phyloP scores from a whole-genome alignment of 495 filamentous ascomycete genomes.

The Hypoxylon rickii region DNA sequence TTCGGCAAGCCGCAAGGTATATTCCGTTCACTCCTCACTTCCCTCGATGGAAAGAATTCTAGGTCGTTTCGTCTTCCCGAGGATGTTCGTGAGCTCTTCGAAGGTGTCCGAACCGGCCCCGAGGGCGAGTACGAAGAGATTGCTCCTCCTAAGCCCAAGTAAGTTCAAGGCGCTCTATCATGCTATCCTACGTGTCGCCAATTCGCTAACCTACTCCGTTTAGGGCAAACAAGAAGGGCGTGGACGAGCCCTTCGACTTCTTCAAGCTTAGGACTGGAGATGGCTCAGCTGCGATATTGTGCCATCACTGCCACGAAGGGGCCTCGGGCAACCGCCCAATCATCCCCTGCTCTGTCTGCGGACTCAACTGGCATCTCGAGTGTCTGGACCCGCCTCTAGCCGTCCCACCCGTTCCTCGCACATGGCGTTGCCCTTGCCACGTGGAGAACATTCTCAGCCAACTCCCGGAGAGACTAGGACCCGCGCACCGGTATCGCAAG shows the following conservation, averaged over 20 bases:
- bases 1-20: conserved; percentile 47
- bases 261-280: conserved; percentile 67
- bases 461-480: conserved; percentile 47
- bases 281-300: conserved; percentile 71
- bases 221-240: conserved; percentile 57
- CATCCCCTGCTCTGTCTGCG: conserved; percentile 82
- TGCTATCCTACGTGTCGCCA: not conserved
- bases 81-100: conserved; percentile 70
- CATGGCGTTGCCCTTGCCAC: conserved; percentile 91
- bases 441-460: conserved; percentile 60
- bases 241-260: conserved; percentile 69
- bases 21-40: conserved; percentile 63
- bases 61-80: conserved; percentile 73
- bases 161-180: conserved; percentile 20
- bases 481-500: conserved; percentile 56
- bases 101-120: conserved; percentile 71
- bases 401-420: conserved; percentile 68
- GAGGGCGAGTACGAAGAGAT: conserved; percentile 80
- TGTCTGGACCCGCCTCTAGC: conserved; percentile 86
- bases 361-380: conserved; percentile 84
- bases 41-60: conserved; percentile 66
- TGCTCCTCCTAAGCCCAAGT: conserved; percentile 45
- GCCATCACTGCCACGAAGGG: conserved; percentile 68
- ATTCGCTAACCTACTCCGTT: conserved; percentile 30
- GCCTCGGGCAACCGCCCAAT: conserved; percentile 63